Conservation (phyloP, 2,329 filamentous ascomycete species). For the Boeremia lycopersici region DNA sequence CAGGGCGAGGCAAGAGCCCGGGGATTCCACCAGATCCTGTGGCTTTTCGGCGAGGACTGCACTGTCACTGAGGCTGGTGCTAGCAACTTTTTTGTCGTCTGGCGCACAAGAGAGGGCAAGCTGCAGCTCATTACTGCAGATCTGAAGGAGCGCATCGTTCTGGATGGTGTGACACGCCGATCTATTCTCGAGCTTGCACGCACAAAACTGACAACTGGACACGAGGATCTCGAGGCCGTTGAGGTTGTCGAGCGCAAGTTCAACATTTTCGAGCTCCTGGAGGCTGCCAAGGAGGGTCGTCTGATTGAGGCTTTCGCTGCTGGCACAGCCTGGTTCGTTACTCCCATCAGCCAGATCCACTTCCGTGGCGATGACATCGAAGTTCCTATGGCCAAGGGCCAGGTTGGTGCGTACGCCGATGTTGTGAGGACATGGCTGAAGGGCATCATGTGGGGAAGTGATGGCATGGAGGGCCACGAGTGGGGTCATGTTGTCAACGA, state of each 20-base stretch:
- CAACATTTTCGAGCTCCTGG: conserved; percentile 77
- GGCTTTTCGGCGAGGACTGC: conserved; percentile 80
- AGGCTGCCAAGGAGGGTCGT: conserved; percentile 75
- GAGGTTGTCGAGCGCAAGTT: conserved; percentile 84
- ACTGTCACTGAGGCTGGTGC: conserved; percentile 90
- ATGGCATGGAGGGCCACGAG: conserved; percentile 51
- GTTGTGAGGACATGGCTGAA: conserved; percentile 54
- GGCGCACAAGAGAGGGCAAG: conserved; percentile 68
- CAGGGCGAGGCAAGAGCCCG: conserved; percentile 73
- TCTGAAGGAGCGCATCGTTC: conserved; percentile 79
- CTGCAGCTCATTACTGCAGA: conserved; percentile 81
- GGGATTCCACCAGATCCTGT: conserved; percentile 91
- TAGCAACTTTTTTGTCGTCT: conserved; percentile 89
- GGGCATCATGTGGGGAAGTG: conserved; percentile 57
- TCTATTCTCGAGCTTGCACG: conserved; percentile 76
- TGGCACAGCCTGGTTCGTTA: conserved; percentile 73
- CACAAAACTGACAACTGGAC: conserved; percentile 58
- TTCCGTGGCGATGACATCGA: conserved; percentile 53
- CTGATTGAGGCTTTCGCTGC: conserved; percentile 84
- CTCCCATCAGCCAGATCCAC: conserved; percentile 53
- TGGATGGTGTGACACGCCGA: conserved; percentile 85
- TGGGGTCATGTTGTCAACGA: conserved; percentile 56
- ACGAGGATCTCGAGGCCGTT: conserved; percentile 49
- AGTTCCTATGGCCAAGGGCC: conserved; percentile 50
- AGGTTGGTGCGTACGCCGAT: conserved; percentile 51